Base-by-base conservation (phyloP, 164 flowering plant genomes). In the Chimonanthus praecox region DNA sequence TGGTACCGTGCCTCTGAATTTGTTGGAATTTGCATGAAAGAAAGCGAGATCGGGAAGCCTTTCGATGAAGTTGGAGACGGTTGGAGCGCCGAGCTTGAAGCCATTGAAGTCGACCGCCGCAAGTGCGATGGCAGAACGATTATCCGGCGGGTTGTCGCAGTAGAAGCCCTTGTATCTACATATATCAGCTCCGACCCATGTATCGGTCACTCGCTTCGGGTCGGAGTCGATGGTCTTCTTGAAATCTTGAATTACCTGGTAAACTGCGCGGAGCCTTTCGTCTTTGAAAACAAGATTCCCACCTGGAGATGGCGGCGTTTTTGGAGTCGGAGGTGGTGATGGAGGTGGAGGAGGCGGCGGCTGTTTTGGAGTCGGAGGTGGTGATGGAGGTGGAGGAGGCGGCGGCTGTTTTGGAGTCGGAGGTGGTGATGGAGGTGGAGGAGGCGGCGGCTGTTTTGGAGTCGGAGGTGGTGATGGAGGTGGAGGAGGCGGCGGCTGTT, bases 121-220 rank as follows among this genome's bases (percentile, higher is more conserved):
- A 0, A 86, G 64, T 0, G 82, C 72, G 2, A 10, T 75, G 20
- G 71, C 84, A 2, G 81, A 47, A 0, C 2, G 0, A 70, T 83
- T 80, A 73, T 86, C 83, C 0, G 89, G 90, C 2, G 88, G 85
- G 58, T 43, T 46, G 33, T 79, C 85, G 64, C 92, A 90, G 82
- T 20, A 82, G 81, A 86, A 87, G 67, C 94, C 94, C 43, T 13
- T 81, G 89, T 88, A 88, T 0, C 21, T 67, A 81, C 94, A 88
- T 7, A 88, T 67, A 72, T 90, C 82, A 0, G 84, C 4, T 6
- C 94, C 94, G 1, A 72, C 73, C 94, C 94, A 90, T 0, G 88
- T 83, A 3, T 58, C 9, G 46, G 91, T 86, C 67, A 83, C 64
- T 21, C 64, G 51, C 0, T 81, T 49, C 5, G 91, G 92, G 48